These are phyloP conservation scores for Hypoxylon sp. DNA, from an alignment of 2,329 filamentous ascomycete genomes.

Conservation along the genomic window DNA sequence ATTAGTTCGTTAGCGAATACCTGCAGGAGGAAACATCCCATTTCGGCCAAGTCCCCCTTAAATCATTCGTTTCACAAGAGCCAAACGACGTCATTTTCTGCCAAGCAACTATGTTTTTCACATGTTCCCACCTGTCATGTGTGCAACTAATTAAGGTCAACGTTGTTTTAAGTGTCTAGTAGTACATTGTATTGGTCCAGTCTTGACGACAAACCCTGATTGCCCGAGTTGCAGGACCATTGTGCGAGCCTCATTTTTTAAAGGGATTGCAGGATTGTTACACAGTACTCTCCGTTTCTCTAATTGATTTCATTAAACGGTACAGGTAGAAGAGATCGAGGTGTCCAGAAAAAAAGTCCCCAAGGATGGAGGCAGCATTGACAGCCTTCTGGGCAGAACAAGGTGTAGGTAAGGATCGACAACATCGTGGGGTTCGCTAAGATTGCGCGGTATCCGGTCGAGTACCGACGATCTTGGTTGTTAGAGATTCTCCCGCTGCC, in stretches of 20 bases:
- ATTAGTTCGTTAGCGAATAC: not conserved
- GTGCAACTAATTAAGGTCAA: not conserved
- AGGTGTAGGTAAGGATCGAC: slow-evolving; percentile 38
- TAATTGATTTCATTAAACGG: slow-evolving; percentile 7
- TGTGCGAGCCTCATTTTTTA: slow-evolving; percentile 37
- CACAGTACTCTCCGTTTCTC: slow-evolving; percentile 10
- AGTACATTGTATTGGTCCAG: not conserved
- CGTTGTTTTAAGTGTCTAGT: not conserved
- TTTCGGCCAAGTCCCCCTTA: not conserved
- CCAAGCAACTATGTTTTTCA: slow-evolving; percentile 30
- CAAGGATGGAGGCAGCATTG: slow-evolving; percentile 6
- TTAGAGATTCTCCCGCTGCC: slow-evolving; percentile 37
- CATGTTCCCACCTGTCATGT: slow-evolving; percentile 13
- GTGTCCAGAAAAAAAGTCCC: not conserved
- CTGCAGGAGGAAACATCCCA: slow-evolving; percentile 14
- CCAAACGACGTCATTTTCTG: slow-evolving; percentile 40
- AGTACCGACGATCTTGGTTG: slow-evolving; percentile 39
- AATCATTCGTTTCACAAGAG: slow-evolving; percentile 33
- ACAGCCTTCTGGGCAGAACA: slow-evolving; percentile 5
- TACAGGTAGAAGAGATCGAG: slow-evolving; percentile 8
- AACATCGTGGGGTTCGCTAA: slow-evolving; percentile 38
- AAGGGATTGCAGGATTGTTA: slow-evolving; percentile 17
- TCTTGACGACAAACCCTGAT: slow-evolving; percentile 2
- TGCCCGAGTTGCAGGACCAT: slow-evolving; percentile 20
- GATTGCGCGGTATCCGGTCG: slow-evolving; percentile 35